phyloP scores from a whole-genome alignment of 306 rosid genomes.

The Dalbergia cultrata region DNA sequence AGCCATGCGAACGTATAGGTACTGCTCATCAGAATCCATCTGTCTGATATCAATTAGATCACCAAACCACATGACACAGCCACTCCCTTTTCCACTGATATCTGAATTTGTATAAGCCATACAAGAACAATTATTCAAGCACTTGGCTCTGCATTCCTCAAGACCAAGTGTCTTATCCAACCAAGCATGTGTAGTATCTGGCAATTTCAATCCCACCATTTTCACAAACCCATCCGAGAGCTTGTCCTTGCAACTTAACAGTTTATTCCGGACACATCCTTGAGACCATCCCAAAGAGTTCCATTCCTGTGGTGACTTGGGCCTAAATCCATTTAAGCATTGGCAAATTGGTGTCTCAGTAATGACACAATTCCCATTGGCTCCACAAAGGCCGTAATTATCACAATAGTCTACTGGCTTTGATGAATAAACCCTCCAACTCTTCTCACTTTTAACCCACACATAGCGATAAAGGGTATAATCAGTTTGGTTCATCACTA shows the following conservation, averaged over 20 bases:
- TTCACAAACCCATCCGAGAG: constrained; percentile 20
- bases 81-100: no score
- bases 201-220: constrained; percentile 32
- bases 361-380: constrained; percentile 31
- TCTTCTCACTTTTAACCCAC: no score
- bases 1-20: no score
- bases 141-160: constrained; percentile 22
- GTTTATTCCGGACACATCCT: constrained; percentile 31
- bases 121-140: no score
- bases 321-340: neutral
- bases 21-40: no score
- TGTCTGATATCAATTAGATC: no score
- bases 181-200: constrained; percentile 29
- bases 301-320: constrained; percentile 25
- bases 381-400: neutral
- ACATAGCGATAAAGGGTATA: no score
- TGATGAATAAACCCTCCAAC: no score
- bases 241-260: neutral
- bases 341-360: constrained; percentile 35
- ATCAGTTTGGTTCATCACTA: no score
- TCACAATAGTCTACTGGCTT: no score
- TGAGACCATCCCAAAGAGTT: constrained; percentile 31
- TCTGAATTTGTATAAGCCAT: no score
- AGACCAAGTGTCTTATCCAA: constrained; percentile 26
- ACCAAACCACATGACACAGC: no score